Percentiles rank a stretch among this genome's conserved stretches.
Evolutionary conservation across 192 early-diverging fungal genomes (phyloP).

Genomic region (Allomyces javanicus): DNA sequence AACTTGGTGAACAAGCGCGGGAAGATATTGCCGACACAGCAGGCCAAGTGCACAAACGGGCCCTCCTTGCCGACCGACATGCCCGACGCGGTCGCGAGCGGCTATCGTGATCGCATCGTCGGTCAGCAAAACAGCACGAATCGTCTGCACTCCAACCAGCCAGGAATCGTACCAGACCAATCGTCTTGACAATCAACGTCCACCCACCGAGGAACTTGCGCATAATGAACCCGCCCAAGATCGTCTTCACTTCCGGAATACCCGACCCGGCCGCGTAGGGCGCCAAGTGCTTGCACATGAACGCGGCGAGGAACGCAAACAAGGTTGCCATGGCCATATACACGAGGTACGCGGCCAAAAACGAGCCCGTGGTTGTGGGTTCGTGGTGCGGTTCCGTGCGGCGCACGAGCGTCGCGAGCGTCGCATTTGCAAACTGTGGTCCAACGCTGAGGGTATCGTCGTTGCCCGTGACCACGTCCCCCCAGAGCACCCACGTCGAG

Average conservation of each 20-base stretch:
- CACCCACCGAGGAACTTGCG: constrained; percentile 73
- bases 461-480: constrained; percentile 16
- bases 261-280: constrained; percentile 91
- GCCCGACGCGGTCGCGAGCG: constrained; percentile 69
- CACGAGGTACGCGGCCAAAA: background rate
- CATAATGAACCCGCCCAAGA: constrained; percentile 85
- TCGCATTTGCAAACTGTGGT: background rate
- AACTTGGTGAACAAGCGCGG: constrained; percentile 79
- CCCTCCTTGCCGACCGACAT: constrained; percentile 86
- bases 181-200: constrained; percentile 77
- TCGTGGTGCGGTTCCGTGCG: too few species aligned
- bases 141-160: too few species aligned
- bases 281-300: constrained; percentile 51
- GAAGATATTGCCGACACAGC: constrained; percentile 72
- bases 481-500: constrained; percentile 53
- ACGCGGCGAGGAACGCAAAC: constrained; percentile 53
- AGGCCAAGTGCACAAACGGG: constrained; percentile 80
- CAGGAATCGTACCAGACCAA: constrained; percentile 47
- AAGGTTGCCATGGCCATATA: constrained; percentile 12
- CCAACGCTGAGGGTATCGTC: background rate
- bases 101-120: constrained; percentile 13
- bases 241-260: constrained; percentile 86
- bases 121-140: too few species aligned
- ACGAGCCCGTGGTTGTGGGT: background rate
- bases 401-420: background rate